Evolutionary conservation across 1,284 basidiomycete genomes (phyloP).

Genomic region (Rhizoctonia solani): DNA sequence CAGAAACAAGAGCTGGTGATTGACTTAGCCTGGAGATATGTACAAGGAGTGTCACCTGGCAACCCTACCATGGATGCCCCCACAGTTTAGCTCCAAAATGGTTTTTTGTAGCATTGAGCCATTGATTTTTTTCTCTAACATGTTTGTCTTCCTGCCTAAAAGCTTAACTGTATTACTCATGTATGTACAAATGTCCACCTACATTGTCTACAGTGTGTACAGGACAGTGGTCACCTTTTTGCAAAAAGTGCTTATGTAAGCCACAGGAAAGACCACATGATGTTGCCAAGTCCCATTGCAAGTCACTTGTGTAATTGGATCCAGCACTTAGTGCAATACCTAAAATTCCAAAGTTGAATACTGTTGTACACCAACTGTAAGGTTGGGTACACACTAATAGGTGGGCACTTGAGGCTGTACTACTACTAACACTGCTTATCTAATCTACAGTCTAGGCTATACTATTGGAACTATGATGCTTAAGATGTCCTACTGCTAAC

Average conservation of each 20-base stretch:
- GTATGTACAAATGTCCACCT: not conserved
- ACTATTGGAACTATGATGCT: too few species aligned
- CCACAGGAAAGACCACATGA: slow-evolving; percentile 1
- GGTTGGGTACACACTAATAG: too few species aligned
- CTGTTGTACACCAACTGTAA: too few species aligned
- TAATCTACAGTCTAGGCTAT: too few species aligned
- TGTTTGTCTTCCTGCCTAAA: not conserved
- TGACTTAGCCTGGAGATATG: not conserved
- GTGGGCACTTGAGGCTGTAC: too few species aligned
- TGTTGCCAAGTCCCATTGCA: not conserved
- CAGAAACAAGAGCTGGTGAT: not conserved
- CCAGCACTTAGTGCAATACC: too few species aligned
- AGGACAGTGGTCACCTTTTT: not conserved
- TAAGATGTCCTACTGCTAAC: too few species aligned
- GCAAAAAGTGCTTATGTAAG: slow-evolving; percentile 25
- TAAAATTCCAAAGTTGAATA: too few species aligned
- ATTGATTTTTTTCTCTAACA: not conserved
- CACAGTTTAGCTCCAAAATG: not conserved
- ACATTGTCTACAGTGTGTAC: not conserved
- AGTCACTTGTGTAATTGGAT: too few species aligned
- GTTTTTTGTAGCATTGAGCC: not conserved
- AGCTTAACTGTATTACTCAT: not conserved
- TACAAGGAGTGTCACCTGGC: not conserved
- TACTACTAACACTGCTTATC: too few species aligned
- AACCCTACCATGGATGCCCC: not conserved